Conservation (phyloP, 306 rosid species). For the Quercus wislizeni region DNA sequence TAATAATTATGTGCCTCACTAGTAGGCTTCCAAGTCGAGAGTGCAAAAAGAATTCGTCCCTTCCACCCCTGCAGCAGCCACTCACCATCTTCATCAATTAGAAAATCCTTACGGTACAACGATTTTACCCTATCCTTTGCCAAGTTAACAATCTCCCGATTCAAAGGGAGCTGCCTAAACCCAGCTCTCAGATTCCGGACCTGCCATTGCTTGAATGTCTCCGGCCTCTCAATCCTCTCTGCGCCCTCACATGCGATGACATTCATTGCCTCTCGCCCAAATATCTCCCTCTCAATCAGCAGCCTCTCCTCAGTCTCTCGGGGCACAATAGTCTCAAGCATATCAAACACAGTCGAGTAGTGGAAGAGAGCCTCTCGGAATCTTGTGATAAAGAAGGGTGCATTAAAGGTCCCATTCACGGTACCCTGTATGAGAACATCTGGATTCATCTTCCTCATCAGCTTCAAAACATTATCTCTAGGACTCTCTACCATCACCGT, state of each 20-base stretch:
- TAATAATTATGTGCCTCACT: background rate
- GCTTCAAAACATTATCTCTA: slow-evolving; percentile 27
- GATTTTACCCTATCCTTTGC: slow-evolving; percentile 28
- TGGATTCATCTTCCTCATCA: slow-evolving; percentile 35
- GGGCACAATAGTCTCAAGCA: slow-evolving; percentile 31
- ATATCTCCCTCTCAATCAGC: slow-evolving; percentile 35
- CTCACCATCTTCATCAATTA: slow-evolving; percentile 27
- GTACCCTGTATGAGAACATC: slow-evolving; percentile 25
- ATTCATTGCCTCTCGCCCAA: slow-evolving; percentile 39
- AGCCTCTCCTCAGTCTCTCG: slow-evolving; percentile 33
- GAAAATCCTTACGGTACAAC: slow-evolving; percentile 34
- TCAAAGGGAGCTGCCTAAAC: slow-evolving; percentile 34
- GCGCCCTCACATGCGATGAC: slow-evolving; percentile 43
- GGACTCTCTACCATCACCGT: slow-evolving; percentile 36
- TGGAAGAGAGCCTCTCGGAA: slow-evolving; percentile 45
- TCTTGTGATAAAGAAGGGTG: slow-evolving; percentile 36
- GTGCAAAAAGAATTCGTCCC: slow-evolving; percentile 34
- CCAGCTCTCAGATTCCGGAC: slow-evolving; percentile 31
- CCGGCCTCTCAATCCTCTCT: slow-evolving; percentile 44
- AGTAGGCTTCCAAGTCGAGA: slow-evolving; percentile 34
- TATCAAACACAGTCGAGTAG: slow-evolving; percentile 36
- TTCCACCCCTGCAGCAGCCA: slow-evolving; percentile 46
- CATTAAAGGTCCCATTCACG: slow-evolving; percentile 35
- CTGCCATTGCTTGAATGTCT: slow-evolving; percentile 37
- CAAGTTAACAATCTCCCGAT: slow-evolving; percentile 23